These are phyloP conservation scores for Linnemannia exigua DNA, from an alignment of 192 early-diverging fungal genomes.

Conservation along the genomic window DNA sequence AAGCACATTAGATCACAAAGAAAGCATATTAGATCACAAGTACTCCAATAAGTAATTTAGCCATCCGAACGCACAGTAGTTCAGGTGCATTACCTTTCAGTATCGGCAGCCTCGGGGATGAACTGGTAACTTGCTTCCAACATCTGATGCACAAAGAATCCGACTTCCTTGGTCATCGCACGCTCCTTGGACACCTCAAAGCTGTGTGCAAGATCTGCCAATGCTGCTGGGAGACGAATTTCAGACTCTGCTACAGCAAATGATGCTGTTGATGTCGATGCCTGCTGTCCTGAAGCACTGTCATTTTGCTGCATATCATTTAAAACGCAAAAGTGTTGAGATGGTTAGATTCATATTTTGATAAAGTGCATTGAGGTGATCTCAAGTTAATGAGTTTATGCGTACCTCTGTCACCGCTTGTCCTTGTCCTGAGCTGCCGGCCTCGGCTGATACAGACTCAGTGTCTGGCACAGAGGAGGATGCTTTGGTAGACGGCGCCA, in stretches of 20 bases:
- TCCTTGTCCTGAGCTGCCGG: slow-evolving; percentile 88
- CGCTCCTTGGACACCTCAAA: slow-evolving; percentile 68
- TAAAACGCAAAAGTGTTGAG: neutral
- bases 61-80: neutral
- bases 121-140: slow-evolving; percentile 88
- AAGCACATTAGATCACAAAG: neutral
- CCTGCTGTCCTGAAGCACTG: neutral
- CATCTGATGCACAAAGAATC: slow-evolving; percentile 77
- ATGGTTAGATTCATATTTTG: neutral
- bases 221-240: slow-evolving; percentile 64
- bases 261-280: slow-evolving; percentile 1
- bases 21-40: neutral
- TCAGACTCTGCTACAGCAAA: slow-evolving; percentile 44
- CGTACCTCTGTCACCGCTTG: slow-evolving; percentile 18
- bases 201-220: slow-evolving; percentile 68
- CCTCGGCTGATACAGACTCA: neutral
- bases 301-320: neutral
- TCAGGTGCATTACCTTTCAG: slow-evolving; percentile 72
- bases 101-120: slow-evolving; percentile 88
- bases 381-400: neutral
- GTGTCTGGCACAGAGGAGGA: neutral
- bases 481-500: slow-evolving; percentile 35
- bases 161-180: slow-evolving; percentile 63
- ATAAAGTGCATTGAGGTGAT: neutral
- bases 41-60: too few relatives aligned